Conservation (phyloP, 768 basidiomycete species). For the Russula olivacea region DNA sequence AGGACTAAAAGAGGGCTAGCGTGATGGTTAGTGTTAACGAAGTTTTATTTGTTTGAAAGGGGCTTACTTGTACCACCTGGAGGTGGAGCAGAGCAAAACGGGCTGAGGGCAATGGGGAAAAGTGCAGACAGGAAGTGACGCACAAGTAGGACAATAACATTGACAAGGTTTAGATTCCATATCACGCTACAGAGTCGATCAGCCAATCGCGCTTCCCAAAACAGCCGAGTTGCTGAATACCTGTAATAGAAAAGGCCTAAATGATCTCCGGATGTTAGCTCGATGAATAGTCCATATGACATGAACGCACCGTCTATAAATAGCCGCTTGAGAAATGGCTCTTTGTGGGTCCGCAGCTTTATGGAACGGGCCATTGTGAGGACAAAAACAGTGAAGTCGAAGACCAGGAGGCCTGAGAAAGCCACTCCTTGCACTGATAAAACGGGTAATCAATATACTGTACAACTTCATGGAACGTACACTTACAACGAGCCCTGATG, state of each 20-base stretch:
- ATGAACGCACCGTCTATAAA: conserved; percentile 18
- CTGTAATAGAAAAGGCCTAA: conserved; percentile 20
- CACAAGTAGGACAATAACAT: conserved; percentile 15
- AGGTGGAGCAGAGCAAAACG: neutral
- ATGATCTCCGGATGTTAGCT: neutral
- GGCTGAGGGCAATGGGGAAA: neutral
- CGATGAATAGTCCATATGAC: neutral
- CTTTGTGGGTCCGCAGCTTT: conserved; percentile 7
- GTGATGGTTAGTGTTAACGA: neutral
- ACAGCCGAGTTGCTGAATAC: neutral
- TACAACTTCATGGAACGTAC: neutral
- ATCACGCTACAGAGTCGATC: conserved; percentile 8
- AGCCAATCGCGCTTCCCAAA: neutral
- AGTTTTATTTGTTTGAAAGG: neutral
- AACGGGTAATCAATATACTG: neutral
- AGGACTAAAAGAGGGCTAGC: neutral
- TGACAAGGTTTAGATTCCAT: conserved; percentile 15
- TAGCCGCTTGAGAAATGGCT: conserved; percentile 13
- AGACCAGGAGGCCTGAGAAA: conserved; percentile 21
- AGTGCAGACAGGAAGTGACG: neutral
- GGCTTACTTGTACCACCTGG: neutral
- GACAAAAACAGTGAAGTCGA: conserved; percentile 25
- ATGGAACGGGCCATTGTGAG: conserved; percentile 22
- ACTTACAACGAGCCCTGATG: neutral
- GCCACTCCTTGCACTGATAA: conserved; percentile 22